A percentile compares a stretch with the other conserved stretches of the same genome.
Conservation (phyloP, 139 green algal species). For the Picocystis salinarum region DNA sequence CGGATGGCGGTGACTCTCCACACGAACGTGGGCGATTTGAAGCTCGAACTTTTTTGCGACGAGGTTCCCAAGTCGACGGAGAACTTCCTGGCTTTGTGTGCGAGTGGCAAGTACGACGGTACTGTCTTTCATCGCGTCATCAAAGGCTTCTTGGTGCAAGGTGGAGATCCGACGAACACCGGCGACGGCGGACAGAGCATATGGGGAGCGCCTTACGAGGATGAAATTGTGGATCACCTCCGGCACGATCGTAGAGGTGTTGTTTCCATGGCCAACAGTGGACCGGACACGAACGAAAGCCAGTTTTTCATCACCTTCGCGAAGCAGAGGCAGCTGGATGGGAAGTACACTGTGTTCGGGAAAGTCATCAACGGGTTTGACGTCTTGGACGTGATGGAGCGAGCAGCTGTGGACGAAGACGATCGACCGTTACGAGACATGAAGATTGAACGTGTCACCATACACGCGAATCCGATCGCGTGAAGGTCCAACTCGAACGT, state of each 20-base stretch:
- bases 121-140: conserved; percentile 90
- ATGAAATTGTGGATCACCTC: conserved; percentile 52
- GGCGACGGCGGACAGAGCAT: conserved; percentile 81
- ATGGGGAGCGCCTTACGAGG: conserved; percentile 74
- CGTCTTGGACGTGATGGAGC: conserved; percentile 86
- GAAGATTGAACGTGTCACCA: conserved; percentile 1
- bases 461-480: conserved; percentile 5
- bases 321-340: conserved; percentile 78
- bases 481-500: too few species aligned
- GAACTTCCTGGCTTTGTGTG: conserved; percentile 90
- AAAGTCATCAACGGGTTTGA: conserved; percentile 91
- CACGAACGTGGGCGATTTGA: conserved; percentile 87
- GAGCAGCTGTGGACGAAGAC: too few species aligned
- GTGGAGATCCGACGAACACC: conserved; percentile 70
- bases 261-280: conserved; percentile 92
- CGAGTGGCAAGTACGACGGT: conserved; percentile 74
- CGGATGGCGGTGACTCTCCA: conserved; percentile 68
- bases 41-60: conserved; percentile 88
- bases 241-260: conserved; percentile 63
- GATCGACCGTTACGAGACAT: too few species aligned
- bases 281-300: conserved; percentile 60
- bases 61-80: conserved; percentile 44
- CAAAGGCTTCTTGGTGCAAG: conserved; percentile 83
- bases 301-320: conserved; percentile 98
- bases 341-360: conserved; percentile 68